phyloP scores from a whole-genome alignment of 2,329 filamentous ascomycete species.

The Calonectria fujianensis region DNA sequence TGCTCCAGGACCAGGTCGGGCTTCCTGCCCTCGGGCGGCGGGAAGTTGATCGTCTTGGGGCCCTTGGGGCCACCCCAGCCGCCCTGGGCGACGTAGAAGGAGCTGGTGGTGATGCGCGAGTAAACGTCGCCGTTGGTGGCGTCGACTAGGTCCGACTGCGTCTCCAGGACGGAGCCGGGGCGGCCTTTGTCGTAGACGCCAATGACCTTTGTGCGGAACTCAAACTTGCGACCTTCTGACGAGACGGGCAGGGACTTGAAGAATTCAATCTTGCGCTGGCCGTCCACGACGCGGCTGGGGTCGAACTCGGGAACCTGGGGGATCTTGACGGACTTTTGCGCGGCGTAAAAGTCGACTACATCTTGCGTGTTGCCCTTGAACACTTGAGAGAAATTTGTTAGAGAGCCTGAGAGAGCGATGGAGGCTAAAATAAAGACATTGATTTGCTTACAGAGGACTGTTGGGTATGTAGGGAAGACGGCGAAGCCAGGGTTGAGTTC shows the following conservation, averaged over 20 bases:
- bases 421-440: background rate
- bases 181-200: conserved; percentile 95
- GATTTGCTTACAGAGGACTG: conserved; percentile 80
- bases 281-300: conserved; percentile 84
- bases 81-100: conserved; percentile 87
- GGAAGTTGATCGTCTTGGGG: conserved; percentile 85
- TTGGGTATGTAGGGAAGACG: conserved; percentile 91
- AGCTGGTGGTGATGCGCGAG: conserved; percentile 79
- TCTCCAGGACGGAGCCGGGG: conserved; percentile 78
- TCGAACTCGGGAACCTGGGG: conserved; percentile 87
- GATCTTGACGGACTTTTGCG: conserved; percentile 79
- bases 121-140: conserved; percentile 81
- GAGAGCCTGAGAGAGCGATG: background rate
- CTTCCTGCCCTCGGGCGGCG: conserved; percentile 83
- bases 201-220: conserved; percentile 84
- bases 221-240: conserved; percentile 83
- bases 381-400: conserved; percentile 58
- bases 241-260: conserved; percentile 84
- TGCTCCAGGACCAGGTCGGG: conserved; percentile 83
- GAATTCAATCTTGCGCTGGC: conserved; percentile 87
- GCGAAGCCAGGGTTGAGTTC: conserved; percentile 91
- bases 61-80: conserved; percentile 94
- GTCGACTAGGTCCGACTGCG: conserved; percentile 84
- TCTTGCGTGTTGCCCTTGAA: conserved; percentile 88
- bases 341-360: conserved; percentile 88